Base-by-base conservation (phyloP, 495 filamentous ascomycete species). In the Daldinia bambusicola region DNA sequence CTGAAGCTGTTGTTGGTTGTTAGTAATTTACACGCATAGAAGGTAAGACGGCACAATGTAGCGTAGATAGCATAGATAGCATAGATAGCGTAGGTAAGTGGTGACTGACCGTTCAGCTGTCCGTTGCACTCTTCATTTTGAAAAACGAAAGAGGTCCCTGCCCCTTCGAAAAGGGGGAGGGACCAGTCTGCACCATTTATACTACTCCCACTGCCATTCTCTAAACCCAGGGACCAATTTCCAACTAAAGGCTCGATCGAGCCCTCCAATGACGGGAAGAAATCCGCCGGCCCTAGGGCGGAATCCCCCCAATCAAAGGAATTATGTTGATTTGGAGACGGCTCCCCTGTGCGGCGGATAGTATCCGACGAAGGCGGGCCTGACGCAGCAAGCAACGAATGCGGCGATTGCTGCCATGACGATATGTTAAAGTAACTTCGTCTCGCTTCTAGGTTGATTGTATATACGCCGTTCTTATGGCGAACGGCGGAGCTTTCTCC, bases 401-500 rank as follows among this genome's bases (percentile, higher is more conserved):
- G 13, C 63, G 71, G 69, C 14, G 34, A 58, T 18, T 41, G 52
- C 45, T 31, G 59, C 56, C 77, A 79, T 79, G 60, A 56, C 63
- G 76, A 75, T 75, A 79, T 79, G 61, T 18, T 78, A 63, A 66
- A 41, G 55, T 48, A 73, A 67, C 70, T 62, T 75, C 73, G 34
- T 55, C 64, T 32, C 69, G 75, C 72, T 69, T 72, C 55, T 69
- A 56, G 20, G 48, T 63, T 53, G 52, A 74, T 77, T 53, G 62
- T 68, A 57, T 53, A 72, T 51, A 16, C 73, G 70, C 73, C 75
- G 75, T 70, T 51, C 70, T 55, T 63, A 61, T 55, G 38, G 7
- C 57, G 70, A 75, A 75, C 75, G 75, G 73, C 73, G 58, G 43
- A 66, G 63, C n/a, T 41, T 50, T 16, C 34, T 69, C 72, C 72